Base-by-base conservation (phyloP, 805 yeast species). In the Starmerella etchellsii region DNA sequence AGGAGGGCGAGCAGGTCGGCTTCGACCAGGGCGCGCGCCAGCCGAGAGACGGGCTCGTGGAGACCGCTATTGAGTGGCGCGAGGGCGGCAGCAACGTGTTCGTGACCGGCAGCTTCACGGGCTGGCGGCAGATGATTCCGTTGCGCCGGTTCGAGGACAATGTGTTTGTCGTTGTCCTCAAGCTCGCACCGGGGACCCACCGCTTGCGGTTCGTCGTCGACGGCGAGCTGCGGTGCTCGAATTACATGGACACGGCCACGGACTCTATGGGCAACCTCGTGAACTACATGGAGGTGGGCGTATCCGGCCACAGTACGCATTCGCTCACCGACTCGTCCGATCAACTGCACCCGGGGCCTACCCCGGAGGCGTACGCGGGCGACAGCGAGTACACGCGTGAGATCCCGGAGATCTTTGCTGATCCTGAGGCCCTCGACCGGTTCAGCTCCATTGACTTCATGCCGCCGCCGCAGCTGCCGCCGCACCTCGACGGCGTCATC, bases 71-170 rank as follows among this genome's bases (percentile, higher is more conserved):
- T 26, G 50, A 51, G 43, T 88, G 98, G 98, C 77, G 76, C 15
- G 95, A 88, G 60, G 97, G 97, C n/a, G 98, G 98, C 46, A 73
- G 73, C 37, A 81, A 81, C 54, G 97, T 91, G 2, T 91, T 85
- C 59, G 95, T 88, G 13, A 91, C 96, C 27, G 98, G 98, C 37
- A 81, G 96, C 1, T 88, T 88, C 62, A 91, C 98, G 0, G 95
- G 95, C 3, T 91, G 98, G 97, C 69, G 95, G 51, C 88, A 87
- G 62, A 88, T 91, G 97, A 87, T 88, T 55, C 94, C 94, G 30
- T 65, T 91, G 53, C 70, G 70, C 24, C 74, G 63, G n/a, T 44
- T 48, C 32, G 58, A 53, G 26, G 50, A 43, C 35, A 55, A 53
- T 28, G 50, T 39, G 29, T 61, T 61, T 40, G 48, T 47, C 9